Base-by-base conservation (phyloP, 139 green algal genomes). In the Ettlia oleoabundans region DNA sequence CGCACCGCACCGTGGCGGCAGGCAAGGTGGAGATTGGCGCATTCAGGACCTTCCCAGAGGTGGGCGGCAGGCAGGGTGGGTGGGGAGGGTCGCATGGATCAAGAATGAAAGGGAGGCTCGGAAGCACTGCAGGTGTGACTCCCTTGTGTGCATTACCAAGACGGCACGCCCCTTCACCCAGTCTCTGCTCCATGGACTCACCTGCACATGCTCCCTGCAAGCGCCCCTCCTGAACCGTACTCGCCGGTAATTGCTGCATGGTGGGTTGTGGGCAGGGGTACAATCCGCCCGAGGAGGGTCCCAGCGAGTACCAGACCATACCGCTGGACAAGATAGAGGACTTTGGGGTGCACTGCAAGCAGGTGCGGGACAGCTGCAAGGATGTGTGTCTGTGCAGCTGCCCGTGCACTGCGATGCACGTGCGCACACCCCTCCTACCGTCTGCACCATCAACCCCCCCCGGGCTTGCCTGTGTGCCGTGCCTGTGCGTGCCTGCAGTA, bases 261-360 rank as follows among this genome's bases (percentile, higher is more conserved):
- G n/a, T n/a, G n/a, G n/a, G n/a, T n/a, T 58, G 13, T 75, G 35
- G 24, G 40, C 78, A 94, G 83, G 91, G 90, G 9, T 97, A 95
- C 89, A 98, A 95, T 73, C 90, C 95, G 0, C 93, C 94, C 3
- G 93, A 98, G 41, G 93, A 95, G 80, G 89, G 88, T 7, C 84
- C 89, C 3, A 92, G 84, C 61, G 93, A 99, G 91, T 98, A 99
- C 88, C 96, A 99, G 91, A 98, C 95, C 66, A 99, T 99, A 81
- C 97, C 97, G 0, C 79, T 98, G 73, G 93, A 90, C 82, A 99
- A 99, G 89, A 98, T 99, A 61, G 97, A 99, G 89, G 97, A 99
- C 87, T 99, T 98, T 91, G 97, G 97, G 7, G 95, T 98, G 84
- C 91, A 93, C 81, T 81, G 66, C 66, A 85, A 92, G 43, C 66